Evolutionary conservation across 139 green algal species (phyloP), one percentile per base, ranked within the genome.

Genomic region (Chlamydomonas incerta): DNA sequence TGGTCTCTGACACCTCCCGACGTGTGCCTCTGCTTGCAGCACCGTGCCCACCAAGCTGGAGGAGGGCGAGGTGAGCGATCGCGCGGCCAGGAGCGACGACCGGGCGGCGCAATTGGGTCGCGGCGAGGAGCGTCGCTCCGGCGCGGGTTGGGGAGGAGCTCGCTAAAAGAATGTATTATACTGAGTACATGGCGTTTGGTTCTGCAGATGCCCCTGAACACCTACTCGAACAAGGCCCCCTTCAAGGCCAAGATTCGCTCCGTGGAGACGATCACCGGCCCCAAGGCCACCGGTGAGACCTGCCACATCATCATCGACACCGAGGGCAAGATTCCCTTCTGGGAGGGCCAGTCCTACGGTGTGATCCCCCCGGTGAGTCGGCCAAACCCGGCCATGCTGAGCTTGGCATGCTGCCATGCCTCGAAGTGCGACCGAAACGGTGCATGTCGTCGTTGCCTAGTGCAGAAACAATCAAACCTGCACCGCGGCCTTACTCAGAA

Each of bases 301-400:
- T 98, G 90, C 91, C 94, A 99, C 95, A 99, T 99, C 87, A 93
- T 99, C 87, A 97, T 99, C 87, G 93, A 99, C 87, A 98, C 97
- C 71, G 90, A 95, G 28, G 94, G 95, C 80, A 94, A 99, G 75
- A 98, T 99, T 80, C 98, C 98, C 72, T 99, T 98, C 93, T 98
- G 95, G 93, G 98, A 99, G 94, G 98, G 97, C 70, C 98, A 99
- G 94, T 98, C 95, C 41, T 99, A 99, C 90, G 97, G 97, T 75
- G 96, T 99, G 71, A 98, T 99, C 90, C 97, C 97, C 74, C 97
- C 97, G 37, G 93, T 96, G 65, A 87, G 91, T 87, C 1, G 41
- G 41, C n/a, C n/a, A n/a, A n/a, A n/a, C n/a, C n/a, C n/a, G n/a
- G n/a, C n/a, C n/a, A n/a, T n/a, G n/a, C n/a, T n/a, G n/a, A n/a